Evolutionary conservation across 2,329 filamentous ascomycete genomes (phyloP), one percentile per base, ranked within the genome.

Genomic region (Botrytis aclada): DNA sequence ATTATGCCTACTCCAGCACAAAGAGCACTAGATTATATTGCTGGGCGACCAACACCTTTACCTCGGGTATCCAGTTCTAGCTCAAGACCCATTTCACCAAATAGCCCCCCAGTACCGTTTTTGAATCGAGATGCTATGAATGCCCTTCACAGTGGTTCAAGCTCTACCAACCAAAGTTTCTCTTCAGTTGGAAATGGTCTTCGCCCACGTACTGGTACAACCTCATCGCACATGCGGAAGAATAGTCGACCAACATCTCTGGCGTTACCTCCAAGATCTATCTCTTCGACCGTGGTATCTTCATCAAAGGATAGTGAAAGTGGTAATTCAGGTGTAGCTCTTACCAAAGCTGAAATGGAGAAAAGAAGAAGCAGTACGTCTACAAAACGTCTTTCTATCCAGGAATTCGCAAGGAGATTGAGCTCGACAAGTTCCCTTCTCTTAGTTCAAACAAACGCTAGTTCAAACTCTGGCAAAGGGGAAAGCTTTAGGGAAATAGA

Each of bases 391-490:
- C 84, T 89, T 72, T 89, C 87, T 82, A 89, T 90, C 76, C 87
- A 85, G 76, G 88, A 91, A 71, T 88, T 89, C 75, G 86, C 87
- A 64, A 88, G 87, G 79, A 83, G 87, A 74, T 80, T 90, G 71
- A 90, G 71, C 77, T 89, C 86, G 79, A 89, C 87, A 69, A 89
- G 87, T 79, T 89, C 86, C 80, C 81, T 89, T 78, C 82, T 90
- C 70, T 83, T 90, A 63, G 84, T 89, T 72, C 87, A 89, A 82
- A 87, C 87, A 74, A 89, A 89, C 79, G 83, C 83, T 8, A 78
- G 76, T 39, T 79, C 78, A 20, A 77, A 74, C 66, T 79, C 78
- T 1, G 77, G 77, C 6, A 70, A 74, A 43, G 76, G 77, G 41
- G 76, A 77, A 9, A 77, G 77, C 54, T 45, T 72, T 20, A 73